A percentile compares a stretch with the other conserved stretches of the same genome.
Conservation (phyloP, 169 alveolate genomes). For the Plasmodium relictum region DNA sequence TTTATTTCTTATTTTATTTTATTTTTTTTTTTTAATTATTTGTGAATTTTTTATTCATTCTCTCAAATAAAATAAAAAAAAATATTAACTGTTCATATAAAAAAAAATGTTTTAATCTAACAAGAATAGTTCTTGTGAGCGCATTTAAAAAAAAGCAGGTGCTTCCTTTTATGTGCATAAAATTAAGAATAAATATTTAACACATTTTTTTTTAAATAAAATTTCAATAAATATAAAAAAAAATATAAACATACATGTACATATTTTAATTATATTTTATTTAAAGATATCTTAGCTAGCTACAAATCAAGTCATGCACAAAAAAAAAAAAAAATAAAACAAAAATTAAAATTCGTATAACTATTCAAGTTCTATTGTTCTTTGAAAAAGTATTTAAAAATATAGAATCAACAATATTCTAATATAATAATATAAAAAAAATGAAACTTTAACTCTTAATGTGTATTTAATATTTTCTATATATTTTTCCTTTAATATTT, state of each 20-base stretch:
- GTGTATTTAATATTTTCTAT: neutral
- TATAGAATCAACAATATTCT: neutral
- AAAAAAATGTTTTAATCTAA: too few species aligned
- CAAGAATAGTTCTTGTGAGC: slow-evolving; percentile 23
- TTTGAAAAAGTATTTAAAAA: neutral
- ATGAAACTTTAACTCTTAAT: neutral
- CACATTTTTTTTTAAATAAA: too few species aligned
- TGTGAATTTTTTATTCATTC: neutral
- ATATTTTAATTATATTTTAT: slow-evolving; percentile 1
- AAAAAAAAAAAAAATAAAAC: neutral
- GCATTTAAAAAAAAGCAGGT: neutral
- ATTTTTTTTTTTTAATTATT: neutral
- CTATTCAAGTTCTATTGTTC: neutral
- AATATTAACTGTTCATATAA: slow-evolving; percentile 31
- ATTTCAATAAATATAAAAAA: too few species aligned
- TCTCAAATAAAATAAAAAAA: slow-evolving; percentile 7
- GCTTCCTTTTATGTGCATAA: slow-evolving; percentile 2
- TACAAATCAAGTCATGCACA: neutral
- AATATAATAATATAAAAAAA: neutral
- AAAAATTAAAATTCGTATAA: neutral
- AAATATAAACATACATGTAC: neutral
- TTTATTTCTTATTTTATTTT: neutral
- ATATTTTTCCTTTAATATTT: neutral
- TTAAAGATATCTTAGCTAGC: neutral
- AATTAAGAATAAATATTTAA: too few species aligned